phyloP scores from a whole-genome alignment of 176 grass and related monocot species.

The Hsuehochloa calcarea region DNA sequence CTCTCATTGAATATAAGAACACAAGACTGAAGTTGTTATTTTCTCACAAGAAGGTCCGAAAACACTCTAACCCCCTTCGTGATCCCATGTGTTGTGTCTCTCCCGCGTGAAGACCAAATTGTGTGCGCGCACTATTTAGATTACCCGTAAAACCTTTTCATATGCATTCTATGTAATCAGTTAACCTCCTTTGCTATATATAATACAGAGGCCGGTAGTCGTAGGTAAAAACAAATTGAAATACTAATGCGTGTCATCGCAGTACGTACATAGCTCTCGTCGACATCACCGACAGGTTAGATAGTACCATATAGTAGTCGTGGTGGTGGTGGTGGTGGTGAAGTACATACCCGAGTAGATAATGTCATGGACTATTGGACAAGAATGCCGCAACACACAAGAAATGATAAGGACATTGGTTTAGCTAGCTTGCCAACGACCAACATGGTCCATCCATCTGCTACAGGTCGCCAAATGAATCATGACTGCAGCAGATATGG shows the following conservation, averaged over 20 bases:
- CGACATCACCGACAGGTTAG: slow-evolving; percentile 13
- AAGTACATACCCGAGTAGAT: background rate
- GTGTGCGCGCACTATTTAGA: too few species aligned
- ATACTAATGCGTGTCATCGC: background rate
- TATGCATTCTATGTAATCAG: background rate
- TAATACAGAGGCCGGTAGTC: background rate
- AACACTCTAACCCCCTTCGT: too few species aligned
- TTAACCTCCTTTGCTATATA: background rate
- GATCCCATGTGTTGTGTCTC: too few species aligned
- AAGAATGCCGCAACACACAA: slow-evolving; percentile 26
- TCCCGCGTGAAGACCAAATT: too few species aligned
- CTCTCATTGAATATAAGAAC: too few species aligned
- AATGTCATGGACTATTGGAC: slow-evolving; percentile 40
- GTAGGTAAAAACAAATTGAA: background rate
- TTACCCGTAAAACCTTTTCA: too few species aligned
- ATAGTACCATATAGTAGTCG: background rate
- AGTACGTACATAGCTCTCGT: background rate
- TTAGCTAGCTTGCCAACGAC: slow-evolving; percentile 25
- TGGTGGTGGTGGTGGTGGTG: background rate
- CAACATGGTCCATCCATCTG: background rate
- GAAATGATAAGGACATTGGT: slow-evolving; percentile 42
- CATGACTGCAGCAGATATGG: background rate
- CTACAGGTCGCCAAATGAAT: background rate
- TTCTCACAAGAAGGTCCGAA: too few species aligned
- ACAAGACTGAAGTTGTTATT: too few species aligned